Evolutionary conservation across 139 green algal genomes (phyloP), one percentile per base, ranked within the genome.

Genomic region (Chlamydomonas eustigma): DNA sequence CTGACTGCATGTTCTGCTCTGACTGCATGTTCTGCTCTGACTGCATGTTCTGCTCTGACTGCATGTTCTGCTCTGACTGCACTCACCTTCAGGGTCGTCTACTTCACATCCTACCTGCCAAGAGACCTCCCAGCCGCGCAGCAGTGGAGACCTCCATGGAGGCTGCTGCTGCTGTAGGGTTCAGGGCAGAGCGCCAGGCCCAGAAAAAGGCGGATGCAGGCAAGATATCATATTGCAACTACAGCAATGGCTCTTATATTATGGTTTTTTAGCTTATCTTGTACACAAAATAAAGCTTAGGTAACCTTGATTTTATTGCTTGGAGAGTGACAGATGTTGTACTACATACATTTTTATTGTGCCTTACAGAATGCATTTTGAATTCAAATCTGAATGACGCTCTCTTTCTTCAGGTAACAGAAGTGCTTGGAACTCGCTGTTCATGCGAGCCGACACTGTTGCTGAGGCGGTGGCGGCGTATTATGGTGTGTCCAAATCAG

Each of bases 391-490:
- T n/a, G n/a, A n/a, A n/a, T n/a, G n/a, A n/a, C n/a, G n/a, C 50
- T 70, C 32, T 35, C 30, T 22, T 5, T 35, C 18, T 37, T 30
- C 75, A 75, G 83, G 84, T 58, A 92, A 96, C 79, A 86, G 85
- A 8, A 83, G 84, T 1, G 87, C 95, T 0, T 99, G 96, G 96
- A 98, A 95, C 87, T 91, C 88, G 2, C 85, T 99, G n/a, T 99
- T 98, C 88, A 97, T 99, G 90, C 84, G 96, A 8, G 38, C 90
- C 0, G 96, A 99, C 85, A 98, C 96, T 0, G 94, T 98, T 33
- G 92, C 93, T 2, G 92, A 92, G 64, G 92, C 90, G 8, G 87
- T 97, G 24, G 96, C 96, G 1, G 90, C 89, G 38, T 87, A 96
- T 66, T 97, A 94, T 76, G 89, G 91, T 32, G 83, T 98, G 1